These are phyloP conservation scores for Amanita phalloides DNA, from an alignment of 768 basidiomycete genomes.

Conservation along the genomic window DNA sequence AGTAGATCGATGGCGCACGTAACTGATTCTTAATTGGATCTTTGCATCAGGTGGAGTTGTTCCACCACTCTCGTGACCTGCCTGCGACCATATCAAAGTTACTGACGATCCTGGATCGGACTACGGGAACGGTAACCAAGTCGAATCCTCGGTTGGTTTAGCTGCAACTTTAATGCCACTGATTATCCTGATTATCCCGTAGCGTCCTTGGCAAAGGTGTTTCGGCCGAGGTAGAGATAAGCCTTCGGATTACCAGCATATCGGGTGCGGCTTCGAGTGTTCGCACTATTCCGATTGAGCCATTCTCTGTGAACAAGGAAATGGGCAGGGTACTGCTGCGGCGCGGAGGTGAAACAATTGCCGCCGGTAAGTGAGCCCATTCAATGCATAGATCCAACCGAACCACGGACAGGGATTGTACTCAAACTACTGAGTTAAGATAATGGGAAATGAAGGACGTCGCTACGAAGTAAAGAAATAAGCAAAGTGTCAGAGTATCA, in stretches of 20 bases:
- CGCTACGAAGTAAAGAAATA: neutral
- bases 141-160: conserved; percentile 64
- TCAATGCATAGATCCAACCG: too few relatives aligned
- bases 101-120: conserved; percentile 67
- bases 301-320: conserved; percentile 82
- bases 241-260: conserved; percentile 47
- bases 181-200: neutral
- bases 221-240: conserved; percentile 82
- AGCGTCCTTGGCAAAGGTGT: conserved; percentile 80
- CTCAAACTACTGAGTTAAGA: neutral
- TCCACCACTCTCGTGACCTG: conserved; percentile 88
- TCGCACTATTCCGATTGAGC: conserved; percentile 74
- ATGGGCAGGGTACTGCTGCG: conserved; percentile 91
- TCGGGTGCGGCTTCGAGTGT: conserved; percentile 32
- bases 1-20: conserved; percentile 10
- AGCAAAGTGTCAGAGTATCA: neutral
- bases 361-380: conserved; percentile 49
- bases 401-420: neutral
- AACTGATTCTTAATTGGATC: too few relatives aligned
- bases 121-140: conserved; percentile 64
- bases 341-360: conserved; percentile 88
- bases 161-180: neutral
- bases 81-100: conserved; percentile 83
- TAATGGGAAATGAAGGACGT: neutral
- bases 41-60: conserved; percentile 68